Evolutionary conservation across 2,329 filamentous ascomycete genomes (phyloP).

Genomic region (Curvularia sp.): DNA sequence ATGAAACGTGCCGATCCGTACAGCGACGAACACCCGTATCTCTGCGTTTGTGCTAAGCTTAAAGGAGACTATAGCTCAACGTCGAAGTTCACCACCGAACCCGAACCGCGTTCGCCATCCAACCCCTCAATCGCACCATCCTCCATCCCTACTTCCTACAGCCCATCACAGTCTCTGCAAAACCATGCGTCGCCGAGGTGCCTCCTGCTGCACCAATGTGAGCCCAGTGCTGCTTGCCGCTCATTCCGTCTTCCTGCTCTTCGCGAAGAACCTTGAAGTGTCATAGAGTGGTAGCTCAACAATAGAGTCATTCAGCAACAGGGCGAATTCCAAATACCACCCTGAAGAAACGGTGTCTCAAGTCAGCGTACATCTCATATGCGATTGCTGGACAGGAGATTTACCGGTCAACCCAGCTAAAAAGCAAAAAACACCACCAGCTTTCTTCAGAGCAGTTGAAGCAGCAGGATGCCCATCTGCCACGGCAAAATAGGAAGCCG

Average conservation of each 20-base stretch:
- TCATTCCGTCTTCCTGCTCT: conserved; percentile 25
- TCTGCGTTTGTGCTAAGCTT: not conserved
- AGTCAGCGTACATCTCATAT: not conserved
- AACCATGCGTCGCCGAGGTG: not conserved
- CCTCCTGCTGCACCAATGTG: not conserved
- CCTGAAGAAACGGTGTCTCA: not conserved
- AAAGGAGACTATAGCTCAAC: not conserved
- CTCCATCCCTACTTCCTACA: not conserved
- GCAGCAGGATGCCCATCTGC: conserved; percentile 53
- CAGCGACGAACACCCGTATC: not conserved
- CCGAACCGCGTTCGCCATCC: conserved; percentile 18
- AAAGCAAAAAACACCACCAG: conserved; percentile 58
- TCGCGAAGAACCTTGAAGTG: conserved; percentile 39
- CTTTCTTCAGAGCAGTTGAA: conserved; percentile 52
- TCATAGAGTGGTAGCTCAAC: conserved; percentile 36
- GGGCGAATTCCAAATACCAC: conserved; percentile 34
- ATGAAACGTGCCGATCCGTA: not conserved
- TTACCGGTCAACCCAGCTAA: conserved; percentile 56
- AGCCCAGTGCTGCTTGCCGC: not conserved
- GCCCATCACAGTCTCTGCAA: not conserved
- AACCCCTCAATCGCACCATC: conserved; percentile 24
- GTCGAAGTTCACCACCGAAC: not conserved
- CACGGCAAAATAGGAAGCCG: conserved; percentile 56
- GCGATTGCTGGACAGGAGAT: conserved; percentile 3
- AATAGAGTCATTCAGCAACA: conserved; percentile 36